Base-by-base conservation (phyloP, 768 basidiomycete species). In the Suillus subluteus region DNA sequence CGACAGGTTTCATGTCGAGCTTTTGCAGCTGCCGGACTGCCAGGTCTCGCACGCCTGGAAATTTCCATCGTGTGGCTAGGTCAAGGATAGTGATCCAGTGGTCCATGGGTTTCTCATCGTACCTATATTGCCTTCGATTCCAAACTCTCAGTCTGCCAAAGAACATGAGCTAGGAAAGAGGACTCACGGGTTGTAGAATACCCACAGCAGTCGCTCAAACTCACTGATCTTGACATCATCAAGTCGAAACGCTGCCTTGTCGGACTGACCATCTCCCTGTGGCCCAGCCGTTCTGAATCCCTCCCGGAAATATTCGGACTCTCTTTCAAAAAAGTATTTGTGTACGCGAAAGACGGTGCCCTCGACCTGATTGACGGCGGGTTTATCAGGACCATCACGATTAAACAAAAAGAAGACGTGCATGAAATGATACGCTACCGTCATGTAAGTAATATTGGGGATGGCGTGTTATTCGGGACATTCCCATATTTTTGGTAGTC, bases 21-120 rank as follows among this genome's bases (percentile, higher is more conserved):
- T 81, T 79, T 65, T 87, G 84, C 0, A 91, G 79, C 62, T 90
- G 85, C 1, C 86, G 83, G 0, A 89, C 75, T 0, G 88, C 87
- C 1, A 80, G 87, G 61, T 66, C 70, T 41, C 78, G 82, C 8
- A 89, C 83, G 50, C 86, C 82, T 0, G 68, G 68, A 67, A 91
- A 91, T 0, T 71, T 48, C 89, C 89, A 92, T 4, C 78, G 72
- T 16, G 84, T 78, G 0, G 89, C 80, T 0, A 91, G 84, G 2
- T 71, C 73, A 0, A 92, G 76, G 54, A 92, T 85, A 0, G 75
- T 76, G 0, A 76, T 73, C 91, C 91, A 92, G 15, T 84, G 83
- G 0, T 80, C 76, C 0, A 84, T 76, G 0, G 74, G 70, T 1
- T 86, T 84, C 6, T 83, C 79, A 62, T 89, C 88, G 0, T 86